Conservation (phyloP, 176 grass and related monocot species). For the Leersia perrieri region DNA sequence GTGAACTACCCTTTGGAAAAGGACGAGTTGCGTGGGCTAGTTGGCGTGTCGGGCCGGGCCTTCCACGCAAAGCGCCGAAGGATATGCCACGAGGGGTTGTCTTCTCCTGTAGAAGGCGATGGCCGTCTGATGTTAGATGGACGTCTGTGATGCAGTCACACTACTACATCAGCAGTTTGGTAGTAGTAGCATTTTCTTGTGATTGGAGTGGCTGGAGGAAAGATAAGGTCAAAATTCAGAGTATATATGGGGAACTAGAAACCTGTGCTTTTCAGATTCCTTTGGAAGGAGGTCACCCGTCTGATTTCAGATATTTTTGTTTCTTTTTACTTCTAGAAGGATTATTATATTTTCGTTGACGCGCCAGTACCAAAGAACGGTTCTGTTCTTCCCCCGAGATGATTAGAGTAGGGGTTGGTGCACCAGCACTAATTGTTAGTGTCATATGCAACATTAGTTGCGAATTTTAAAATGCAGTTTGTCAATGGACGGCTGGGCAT, state of each 20-base stretch:
- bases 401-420: background rate
- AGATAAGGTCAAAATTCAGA: background rate
- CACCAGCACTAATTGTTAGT: background rate
- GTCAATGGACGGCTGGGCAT: background rate
- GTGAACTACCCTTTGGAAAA: slow-evolving; percentile 25
- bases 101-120: background rate
- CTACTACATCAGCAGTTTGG: no score
- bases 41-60: slow-evolving; percentile 28
- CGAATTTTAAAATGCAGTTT: background rate
- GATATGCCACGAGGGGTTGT: background rate
- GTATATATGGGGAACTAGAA: background rate
- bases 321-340: background rate
- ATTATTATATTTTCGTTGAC: slow-evolving; percentile 15
- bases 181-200: background rate
- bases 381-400: background rate
- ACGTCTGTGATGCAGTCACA: background rate
- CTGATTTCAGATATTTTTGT: background rate
- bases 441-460: background rate
- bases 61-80: background rate
- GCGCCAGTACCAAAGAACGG: background rate
- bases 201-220: background rate
- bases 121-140: slow-evolving; percentile 1
- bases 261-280: background rate
- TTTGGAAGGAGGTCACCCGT: background rate
- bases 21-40: background rate